Evolutionary conservation across 1,284 basidiomycete species (phyloP).

Genomic region (Ustilago cynodontis): DNA sequence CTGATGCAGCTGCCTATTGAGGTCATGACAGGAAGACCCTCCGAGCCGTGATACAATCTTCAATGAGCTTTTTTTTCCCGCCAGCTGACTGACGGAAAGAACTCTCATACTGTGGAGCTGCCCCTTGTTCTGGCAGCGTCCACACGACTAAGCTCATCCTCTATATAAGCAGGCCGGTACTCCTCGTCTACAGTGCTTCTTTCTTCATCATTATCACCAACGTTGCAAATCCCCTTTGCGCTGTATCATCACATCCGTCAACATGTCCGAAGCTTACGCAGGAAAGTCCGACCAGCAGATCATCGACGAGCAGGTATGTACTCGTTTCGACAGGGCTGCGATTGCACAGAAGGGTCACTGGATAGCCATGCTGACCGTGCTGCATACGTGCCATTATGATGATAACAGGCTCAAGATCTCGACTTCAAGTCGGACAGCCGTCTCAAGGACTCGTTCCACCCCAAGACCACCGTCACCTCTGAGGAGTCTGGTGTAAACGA

Average conservation of each 20-base stretch:
- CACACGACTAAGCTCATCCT: background rate
- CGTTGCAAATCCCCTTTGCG: background rate
- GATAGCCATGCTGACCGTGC: background rate
- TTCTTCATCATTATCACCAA: background rate
- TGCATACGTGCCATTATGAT: background rate
- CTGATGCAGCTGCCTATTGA: slow-evolving; percentile 14
- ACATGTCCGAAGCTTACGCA: slow-evolving; percentile 61
- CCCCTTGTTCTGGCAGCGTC: background rate
- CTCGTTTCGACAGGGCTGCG: background rate
- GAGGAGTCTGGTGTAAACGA: slow-evolving; percentile 61
- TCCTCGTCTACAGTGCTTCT: background rate
- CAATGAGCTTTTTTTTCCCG: background rate
- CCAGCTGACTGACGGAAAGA: slow-evolving; percentile 1
- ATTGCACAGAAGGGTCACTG: background rate
- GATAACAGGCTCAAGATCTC: slow-evolving; percentile 41
- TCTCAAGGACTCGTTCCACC: slow-evolving; percentile 52
- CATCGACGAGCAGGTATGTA: slow-evolving; percentile 56
- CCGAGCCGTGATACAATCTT: background rate
- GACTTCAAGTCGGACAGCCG: slow-evolving; percentile 51
- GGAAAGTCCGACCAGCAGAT: slow-evolving; percentile 62
- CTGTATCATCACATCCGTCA: background rate
- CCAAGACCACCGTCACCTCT: slow-evolving; percentile 51
- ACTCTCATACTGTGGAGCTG: background rate
- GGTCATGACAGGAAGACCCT: slow-evolving; percentile 13
- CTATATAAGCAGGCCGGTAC: background rate